Evolutionary conservation across 2,329 filamentous ascomycete species (phyloP), one percentile per base, ranked within the genome.

Genomic region (Amphichorda felina): DNA sequence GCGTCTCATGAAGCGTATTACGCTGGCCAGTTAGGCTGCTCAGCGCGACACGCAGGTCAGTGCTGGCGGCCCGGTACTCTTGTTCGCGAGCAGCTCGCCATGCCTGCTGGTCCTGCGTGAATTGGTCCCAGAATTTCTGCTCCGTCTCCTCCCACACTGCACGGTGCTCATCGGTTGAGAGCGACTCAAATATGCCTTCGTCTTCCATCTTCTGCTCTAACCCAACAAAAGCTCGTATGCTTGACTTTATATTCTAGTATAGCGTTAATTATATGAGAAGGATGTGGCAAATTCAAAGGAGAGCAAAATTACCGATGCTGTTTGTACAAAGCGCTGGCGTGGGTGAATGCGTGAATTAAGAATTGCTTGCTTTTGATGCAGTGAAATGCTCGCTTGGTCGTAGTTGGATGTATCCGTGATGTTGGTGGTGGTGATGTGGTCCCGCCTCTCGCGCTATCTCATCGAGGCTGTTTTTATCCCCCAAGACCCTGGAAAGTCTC

Each of bases 111-210:
- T 50, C 40, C 6, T 37, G 37, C 14, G 49, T 44, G 25, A 54
- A 53, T 11, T 43, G 42, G 26, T 40, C 24, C 56, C 56, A 60
- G 21, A 57, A 59, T 26, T 55, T 56, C 30, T 42, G 40, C 33
- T 59, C 56, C 13, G 53, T 54, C 36, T 58, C 53, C 21, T 52
- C 43, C 56, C 56, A 59, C n/a, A 56, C 48, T 8, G 47, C 50
- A 18, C 44, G 44, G 30, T 52, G 48, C 40, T 57, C 54, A 4
- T 57, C 48, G 22, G 36, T 34, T 7, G 53, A 50, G 30, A 59
- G 50, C 11, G 45, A 41, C 14, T 48, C 45, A 52, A 50, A 55
- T 30, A 45, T 41, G 32, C 45, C 47, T 19, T 41, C 33, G 32
- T 44, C 43, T 21, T 45, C 38, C 37, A 40, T 38, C 37, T 37